Conservation (phyloP, 352 stramenopile species). For the Globisporangium parvum region DNA sequence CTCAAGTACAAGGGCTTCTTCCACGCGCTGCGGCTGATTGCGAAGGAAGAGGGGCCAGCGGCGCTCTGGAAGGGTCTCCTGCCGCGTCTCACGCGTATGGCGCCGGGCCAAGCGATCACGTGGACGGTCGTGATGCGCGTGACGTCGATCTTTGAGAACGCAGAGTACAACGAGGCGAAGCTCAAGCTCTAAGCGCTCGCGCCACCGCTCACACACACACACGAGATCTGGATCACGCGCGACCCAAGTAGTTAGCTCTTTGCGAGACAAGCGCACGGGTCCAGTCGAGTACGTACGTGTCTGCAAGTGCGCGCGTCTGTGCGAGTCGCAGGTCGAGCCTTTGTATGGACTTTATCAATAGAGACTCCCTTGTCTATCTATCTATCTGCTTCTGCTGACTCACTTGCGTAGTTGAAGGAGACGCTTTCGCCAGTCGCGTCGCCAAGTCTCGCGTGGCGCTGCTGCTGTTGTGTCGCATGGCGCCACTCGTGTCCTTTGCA, state of each 20-base stretch:
- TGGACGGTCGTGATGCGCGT: constrained; percentile 90
- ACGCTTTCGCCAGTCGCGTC: too few relatives aligned
- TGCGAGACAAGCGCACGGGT: too few relatives aligned
- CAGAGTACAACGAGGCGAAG: constrained; percentile 47
- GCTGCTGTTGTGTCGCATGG: neutral
- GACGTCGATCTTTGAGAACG: constrained; percentile 85
- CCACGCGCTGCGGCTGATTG: constrained; percentile 91
- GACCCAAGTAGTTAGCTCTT: neutral
- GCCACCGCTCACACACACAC: too few relatives aligned
- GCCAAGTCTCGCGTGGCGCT: neutral
- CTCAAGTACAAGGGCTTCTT: constrained; percentile 95
- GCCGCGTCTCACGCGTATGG: constrained; percentile 93
- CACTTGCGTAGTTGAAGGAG: too few relatives aligned
- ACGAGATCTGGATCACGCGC: neutral
- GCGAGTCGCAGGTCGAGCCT: too few relatives aligned
- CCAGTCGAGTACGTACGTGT: too few relatives aligned
- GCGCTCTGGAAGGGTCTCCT: constrained; percentile 97
- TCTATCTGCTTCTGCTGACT: too few relatives aligned
- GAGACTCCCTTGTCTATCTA: neutral
- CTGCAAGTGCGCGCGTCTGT: too few relatives aligned
- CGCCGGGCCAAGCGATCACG: constrained; percentile 96
- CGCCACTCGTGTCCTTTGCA: neutral
- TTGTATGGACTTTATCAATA: neutral
- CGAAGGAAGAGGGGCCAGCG: constrained; percentile 90
- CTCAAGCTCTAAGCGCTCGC: constrained; percentile 56